phyloP scores from a whole-genome alignment of 169 alveolate genomes.

The Plasmodium knowlesi region DNA sequence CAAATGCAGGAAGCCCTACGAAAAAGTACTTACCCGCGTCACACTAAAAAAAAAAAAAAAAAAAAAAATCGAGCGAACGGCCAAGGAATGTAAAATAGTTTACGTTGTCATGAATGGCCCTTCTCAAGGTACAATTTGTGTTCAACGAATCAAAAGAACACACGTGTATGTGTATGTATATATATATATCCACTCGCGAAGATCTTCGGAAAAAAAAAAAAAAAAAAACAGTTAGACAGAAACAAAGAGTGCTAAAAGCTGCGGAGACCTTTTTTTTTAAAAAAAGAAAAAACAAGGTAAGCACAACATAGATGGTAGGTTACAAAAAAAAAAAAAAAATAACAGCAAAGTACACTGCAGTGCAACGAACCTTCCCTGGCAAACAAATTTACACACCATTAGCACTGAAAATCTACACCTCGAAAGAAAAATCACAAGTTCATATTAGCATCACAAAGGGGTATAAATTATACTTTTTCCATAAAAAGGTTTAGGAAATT shows the following conservation, averaged over 20 bases:
- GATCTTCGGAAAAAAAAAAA: neutral
- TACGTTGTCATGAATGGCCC: neutral
- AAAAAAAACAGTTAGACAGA: conserved; percentile 7
- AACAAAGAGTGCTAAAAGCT: neutral
- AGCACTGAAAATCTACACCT: neutral
- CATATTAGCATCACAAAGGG: neutral
- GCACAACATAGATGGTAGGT: neutral
- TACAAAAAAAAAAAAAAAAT: neutral
- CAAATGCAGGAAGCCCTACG: neutral
- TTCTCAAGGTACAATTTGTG: conserved; percentile 1
- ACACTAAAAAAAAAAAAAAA: neutral
- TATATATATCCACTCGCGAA: neutral
- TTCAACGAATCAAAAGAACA: neutral
- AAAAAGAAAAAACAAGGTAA: neutral
- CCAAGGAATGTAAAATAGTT: neutral
- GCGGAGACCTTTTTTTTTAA: neutral
- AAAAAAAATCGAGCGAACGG: neutral
- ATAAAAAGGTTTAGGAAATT: conserved; percentile 3
- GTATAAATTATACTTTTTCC: neutral
- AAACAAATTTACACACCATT: neutral
- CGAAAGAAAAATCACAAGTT: neutral
- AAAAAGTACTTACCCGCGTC: neutral
- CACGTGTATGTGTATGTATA: neutral
- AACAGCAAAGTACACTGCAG: neutral
- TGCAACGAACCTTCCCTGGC: neutral